Evolutionary conservation across 768 basidiomycete species (phyloP), one percentile per base, ranked within the genome.

Genomic region (Lactarius pseudohatsudake): DNA sequence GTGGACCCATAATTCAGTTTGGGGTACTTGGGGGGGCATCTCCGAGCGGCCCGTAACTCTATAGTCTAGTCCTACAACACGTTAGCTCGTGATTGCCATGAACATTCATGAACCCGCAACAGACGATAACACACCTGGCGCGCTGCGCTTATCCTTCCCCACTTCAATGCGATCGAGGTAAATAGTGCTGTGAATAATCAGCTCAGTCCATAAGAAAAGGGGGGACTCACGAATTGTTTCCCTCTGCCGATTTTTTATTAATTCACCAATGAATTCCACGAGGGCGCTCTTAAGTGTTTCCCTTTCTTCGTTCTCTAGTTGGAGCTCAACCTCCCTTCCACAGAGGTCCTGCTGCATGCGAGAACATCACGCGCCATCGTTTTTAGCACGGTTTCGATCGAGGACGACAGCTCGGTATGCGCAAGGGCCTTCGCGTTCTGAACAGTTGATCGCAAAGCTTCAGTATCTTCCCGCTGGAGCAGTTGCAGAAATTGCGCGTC

Each of bases 1-100:
- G 4, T 65, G 61, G 2, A 69, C 45, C 2, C 26, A 2, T 30
- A 61, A 55, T 18, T 65, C 47, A 16, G 66, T 41, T 8, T 47
- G 8, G 22, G 64, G 55, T 2, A 45, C 36, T 34, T 63, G 55
- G 7, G 13, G 26, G 55, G 20, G 47, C 2, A 18, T 16, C 11
- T 66, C 57, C 40, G 36, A n/a, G 36, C 47, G 62, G 15, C 70
- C 70, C 10, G 53, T 59, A 4, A 70, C 4, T 36, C n/a, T 50
- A 20, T 68, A 70, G 18, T 64, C 66, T 62, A 7, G 13, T 41
- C 57, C 50, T 26, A 22, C 3, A 22, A 28, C 20, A 16, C 10
- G 22, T 61, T 34, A 68, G 40, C 66, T 8, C 7, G 26, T 3
- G 32, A 30, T 41, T 2, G 2, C 9, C 3, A 15, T 11, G 6